phyloP scores from a whole-genome alignment of 345 rosid species.

The Viola odorata region DNA sequence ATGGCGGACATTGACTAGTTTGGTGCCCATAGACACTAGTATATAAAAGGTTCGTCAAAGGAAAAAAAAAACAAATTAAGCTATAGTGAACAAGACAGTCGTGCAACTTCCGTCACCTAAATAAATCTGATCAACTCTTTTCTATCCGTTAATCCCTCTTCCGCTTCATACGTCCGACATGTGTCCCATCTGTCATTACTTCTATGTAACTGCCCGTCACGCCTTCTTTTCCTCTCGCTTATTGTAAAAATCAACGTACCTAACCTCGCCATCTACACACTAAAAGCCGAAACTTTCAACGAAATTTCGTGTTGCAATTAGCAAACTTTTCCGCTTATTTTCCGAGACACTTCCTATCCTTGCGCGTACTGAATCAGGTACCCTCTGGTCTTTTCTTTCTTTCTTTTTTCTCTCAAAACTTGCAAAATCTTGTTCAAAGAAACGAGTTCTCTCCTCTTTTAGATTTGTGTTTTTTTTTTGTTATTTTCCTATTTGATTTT shows the following conservation, averaged over 20 bases:
- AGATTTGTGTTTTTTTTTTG: neutral
- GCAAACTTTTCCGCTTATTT: neutral
- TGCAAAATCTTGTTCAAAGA: neutral
- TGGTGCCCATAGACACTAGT: no score
- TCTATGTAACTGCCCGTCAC: conserved; percentile 21
- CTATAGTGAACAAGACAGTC: neutral
- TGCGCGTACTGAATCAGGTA: conserved; percentile 21
- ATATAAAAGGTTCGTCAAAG: no score
- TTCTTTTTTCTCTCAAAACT: neutral
- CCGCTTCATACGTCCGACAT: conserved; percentile 17
- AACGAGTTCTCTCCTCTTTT: no score
- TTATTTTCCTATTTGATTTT: neutral
- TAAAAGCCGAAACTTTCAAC: conserved; percentile 12
- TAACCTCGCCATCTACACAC: neutral
- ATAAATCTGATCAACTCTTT: no score
- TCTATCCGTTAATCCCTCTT: conserved; percentile 4
- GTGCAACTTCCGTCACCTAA: no score
- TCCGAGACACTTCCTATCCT: conserved; percentile 23
- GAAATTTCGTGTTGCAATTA: conserved; percentile 11
- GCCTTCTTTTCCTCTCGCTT: neutral
- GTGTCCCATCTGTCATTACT: conserved; percentile 22
- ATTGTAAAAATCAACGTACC: neutral
- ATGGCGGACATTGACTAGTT: no score
- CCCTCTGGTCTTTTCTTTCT: neutral
- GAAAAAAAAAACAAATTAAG: neutral